A percentile compares a stretch with the other conserved stretches of the same genome.
Conservation (phyloP, 1,284 basidiomycete genomes). For the Dichomitus squalens region DNA sequence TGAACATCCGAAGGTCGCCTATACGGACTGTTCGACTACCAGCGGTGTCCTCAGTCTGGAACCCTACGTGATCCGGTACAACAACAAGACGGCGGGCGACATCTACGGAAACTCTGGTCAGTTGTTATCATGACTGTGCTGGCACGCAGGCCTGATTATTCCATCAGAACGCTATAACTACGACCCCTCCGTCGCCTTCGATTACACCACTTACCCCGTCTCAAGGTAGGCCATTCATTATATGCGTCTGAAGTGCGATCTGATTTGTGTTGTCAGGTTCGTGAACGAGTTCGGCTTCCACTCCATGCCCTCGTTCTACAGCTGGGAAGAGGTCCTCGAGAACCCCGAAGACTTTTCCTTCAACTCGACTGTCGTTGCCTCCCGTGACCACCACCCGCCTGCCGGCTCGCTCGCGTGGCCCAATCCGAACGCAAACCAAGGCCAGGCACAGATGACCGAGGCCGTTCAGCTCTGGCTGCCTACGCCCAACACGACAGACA, state of each 20-base stretch:
- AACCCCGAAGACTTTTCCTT: conserved; percentile 56
- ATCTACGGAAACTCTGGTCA: conserved; percentile 62
- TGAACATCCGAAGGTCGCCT: conserved; percentile 46
- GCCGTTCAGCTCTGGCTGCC: conserved; percentile 59
- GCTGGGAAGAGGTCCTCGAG: conserved; percentile 59
- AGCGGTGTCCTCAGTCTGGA: conserved; percentile 58
- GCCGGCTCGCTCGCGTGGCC: conserved; percentile 58
- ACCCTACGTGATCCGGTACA: conserved; percentile 56
- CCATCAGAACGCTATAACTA: conserved; percentile 56
- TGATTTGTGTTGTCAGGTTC: not conserved
- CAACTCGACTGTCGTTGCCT: conserved; percentile 60
- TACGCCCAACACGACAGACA: conserved; percentile 47
- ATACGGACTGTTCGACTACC: conserved; percentile 66
- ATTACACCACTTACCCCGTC: conserved; percentile 57
- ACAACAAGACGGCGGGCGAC: conserved; percentile 49
- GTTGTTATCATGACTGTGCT: conserved; percentile 5
- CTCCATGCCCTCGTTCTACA: conserved; percentile 66
- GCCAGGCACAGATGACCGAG: conserved; percentile 55
- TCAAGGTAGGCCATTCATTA: conserved; percentile 49
- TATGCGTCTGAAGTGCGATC: not conserved
- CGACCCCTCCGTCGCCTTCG: conserved; percentile 54
- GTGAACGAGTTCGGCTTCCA: conserved; percentile 47
- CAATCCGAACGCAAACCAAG: conserved; percentile 57
- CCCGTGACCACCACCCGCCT: conserved; percentile 62
- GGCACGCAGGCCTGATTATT: not conserved